Evolutionary conservation across 495 filamentous ascomycete species (phyloP), one percentile per base, ranked within the genome.

Genomic region (Halenospora varia): DNA sequence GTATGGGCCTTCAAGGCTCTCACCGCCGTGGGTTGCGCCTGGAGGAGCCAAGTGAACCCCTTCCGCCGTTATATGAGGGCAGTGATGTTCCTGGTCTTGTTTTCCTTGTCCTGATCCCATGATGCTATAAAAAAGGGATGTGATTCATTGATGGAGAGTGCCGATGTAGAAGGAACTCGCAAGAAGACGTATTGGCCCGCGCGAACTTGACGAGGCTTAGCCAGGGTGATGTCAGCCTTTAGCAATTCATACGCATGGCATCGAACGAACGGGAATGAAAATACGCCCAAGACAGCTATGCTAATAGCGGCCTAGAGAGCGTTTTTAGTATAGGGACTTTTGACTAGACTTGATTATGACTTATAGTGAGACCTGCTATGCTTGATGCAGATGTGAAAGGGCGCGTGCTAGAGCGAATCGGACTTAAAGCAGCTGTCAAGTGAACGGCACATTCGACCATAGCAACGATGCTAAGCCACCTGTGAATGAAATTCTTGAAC

Each of bases 311-410:
- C 51, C 44, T 60, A 58, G 48, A 51, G 35, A n/a, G 52, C 25
- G 51, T 55, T 60, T 55, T 60, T 25, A 60, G 52, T 23, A 55
- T 55, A 20, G 22, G 25, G 49, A 55, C 51, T 22, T 55, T 60
- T 60, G 48, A 52, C 44, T n/a, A 55, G 57, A 60, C 20, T 55
- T 55, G 56, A 60, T 55, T 60, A 17, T 55, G 25, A 60, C 57
- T 60, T 60, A 60, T 44, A 55, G 35, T 60, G 40, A 60, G 52
- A 60, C 57, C 24, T 55, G 51, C 45, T 23, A 60, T 55, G 19
- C 57, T 60, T 55, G 45, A 60, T 55, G 26, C 19, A 49, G 29
- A 60, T 25, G 24, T 49, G 24, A 60, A 60, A 60, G 44, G 44
- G 49, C 48, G 10, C 22, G 35, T 55, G 26, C 46, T 25, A 55